phyloP scores from a whole-genome alignment of 164 flowering plant species.

The Magnolia sinica region DNA sequence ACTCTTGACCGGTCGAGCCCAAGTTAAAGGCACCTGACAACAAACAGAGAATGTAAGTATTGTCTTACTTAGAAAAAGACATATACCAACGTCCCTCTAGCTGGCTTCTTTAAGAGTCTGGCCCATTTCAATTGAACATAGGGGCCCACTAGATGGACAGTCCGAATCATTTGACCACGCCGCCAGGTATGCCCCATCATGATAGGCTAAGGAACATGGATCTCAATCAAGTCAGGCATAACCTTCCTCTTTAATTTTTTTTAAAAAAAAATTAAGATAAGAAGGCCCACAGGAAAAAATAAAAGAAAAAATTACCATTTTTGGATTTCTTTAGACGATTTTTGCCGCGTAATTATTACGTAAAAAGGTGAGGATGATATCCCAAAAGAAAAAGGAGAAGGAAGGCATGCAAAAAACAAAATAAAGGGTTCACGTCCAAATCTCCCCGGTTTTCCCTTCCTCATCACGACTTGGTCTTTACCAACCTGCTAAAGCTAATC shows the following conservation, averaged over 20 bases:
- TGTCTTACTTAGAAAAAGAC: no score
- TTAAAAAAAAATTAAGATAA: not conserved
- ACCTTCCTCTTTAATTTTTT: not conserved
- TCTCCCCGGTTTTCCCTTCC: slow-evolving; percentile 8
- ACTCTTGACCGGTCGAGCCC: no score
- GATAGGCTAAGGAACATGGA: not conserved
- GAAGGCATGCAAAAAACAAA: not conserved
- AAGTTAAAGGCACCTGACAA: no score
- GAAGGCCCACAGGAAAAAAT: not conserved
- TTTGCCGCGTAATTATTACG: slow-evolving; percentile 17
- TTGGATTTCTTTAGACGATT: not conserved
- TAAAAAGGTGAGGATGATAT: slow-evolving; percentile 11
- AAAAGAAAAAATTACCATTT: not conserved
- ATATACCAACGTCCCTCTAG: no score
- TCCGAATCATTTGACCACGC: not conserved
- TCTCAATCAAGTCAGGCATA: no score
- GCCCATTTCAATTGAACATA: not conserved
- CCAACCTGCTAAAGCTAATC: slow-evolving; percentile 10
- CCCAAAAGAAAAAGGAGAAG: slow-evolving; percentile 10
- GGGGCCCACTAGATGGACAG: not conserved
- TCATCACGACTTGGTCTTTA: slow-evolving; percentile 13
- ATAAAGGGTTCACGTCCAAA: not conserved
- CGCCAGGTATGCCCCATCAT: no score
- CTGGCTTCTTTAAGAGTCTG: no score
- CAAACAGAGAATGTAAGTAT: no score